phyloP scores from a whole-genome alignment of 106 monocot species.

The Vanilla planifolia region DNA sequence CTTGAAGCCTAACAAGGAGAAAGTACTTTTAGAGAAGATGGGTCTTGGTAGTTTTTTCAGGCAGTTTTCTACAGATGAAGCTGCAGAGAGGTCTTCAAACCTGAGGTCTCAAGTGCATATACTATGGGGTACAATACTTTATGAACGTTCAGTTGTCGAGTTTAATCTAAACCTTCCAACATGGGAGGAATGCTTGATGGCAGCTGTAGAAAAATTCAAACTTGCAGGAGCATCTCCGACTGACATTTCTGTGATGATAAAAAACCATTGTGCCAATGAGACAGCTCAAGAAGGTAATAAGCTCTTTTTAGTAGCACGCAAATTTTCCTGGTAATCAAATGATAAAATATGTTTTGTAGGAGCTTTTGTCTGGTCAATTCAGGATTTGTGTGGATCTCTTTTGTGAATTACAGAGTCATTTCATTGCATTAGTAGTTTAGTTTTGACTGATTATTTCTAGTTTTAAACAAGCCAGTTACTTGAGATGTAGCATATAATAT shows the following conservation, averaged over 20 bases:
- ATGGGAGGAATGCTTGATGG: conserved; percentile 70
- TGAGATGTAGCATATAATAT: too few relatives aligned
- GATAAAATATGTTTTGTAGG: too few relatives aligned
- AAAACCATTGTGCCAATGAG: conserved; percentile 78
- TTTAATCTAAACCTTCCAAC: conserved; percentile 57
- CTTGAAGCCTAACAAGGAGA: conserved; percentile 44
- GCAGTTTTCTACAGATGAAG: conserved; percentile 62
- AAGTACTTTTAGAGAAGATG: conserved; percentile 45
- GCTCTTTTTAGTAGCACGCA: too few relatives aligned
- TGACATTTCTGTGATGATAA: conserved; percentile 78
- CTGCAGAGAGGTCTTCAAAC: conserved; percentile 56
- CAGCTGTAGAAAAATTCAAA: conserved; percentile 75
- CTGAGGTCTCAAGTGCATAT: conserved; percentile 72
- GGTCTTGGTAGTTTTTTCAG: conserved; percentile 38
- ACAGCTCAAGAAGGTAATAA: conserved; percentile 82
- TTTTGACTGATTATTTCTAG: too few relatives aligned
- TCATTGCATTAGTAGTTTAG: too few relatives aligned
- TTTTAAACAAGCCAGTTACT: too few relatives aligned
- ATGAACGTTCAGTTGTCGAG: conserved; percentile 80
- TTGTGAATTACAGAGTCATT: too few relatives aligned
- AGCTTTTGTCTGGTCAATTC: too few relatives aligned
- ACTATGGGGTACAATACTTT: conserved; percentile 80
- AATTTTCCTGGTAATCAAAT: too few relatives aligned
- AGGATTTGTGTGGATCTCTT: too few relatives aligned
- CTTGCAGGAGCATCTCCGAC: conserved; percentile 55